Base-by-base conservation (phyloP, 75 land plant species). In the Adiantum capillusveneris region DNA sequence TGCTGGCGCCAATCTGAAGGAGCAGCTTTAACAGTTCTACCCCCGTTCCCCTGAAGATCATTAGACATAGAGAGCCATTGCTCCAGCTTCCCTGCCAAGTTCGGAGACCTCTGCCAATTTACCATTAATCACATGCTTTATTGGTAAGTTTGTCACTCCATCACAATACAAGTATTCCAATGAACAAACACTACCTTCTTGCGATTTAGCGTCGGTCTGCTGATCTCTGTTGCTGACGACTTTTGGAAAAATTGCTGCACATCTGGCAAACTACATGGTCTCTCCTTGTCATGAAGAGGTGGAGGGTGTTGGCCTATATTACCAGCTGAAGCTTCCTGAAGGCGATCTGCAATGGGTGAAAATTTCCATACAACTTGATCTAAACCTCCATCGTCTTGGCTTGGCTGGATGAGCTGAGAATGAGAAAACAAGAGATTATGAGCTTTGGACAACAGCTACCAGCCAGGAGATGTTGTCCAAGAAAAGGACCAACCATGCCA, bases 341-440 rank as follows among this genome's bases (percentile, higher is more conserved):
- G 77, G 53, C 80, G 68, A 49, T 82, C 86, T 42, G 76, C 84
- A 12, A 84, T 71, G 7, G 95, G 95, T 25, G 95, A 85, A 25
- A 81, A 72, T 51, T 63, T 77, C 83, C 86, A 89, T 17, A 79
- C 83, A 29, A 88, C 65, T 48, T 80, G 86, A 50, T 89, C 84
- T 34, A 3, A 3, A 13, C 65, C 78, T 28, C 83, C 95, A 60
- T 89, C 95, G 57, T 89, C 90, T 44, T 84, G 89, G 64, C 83
- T 85, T 56, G 82, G 90, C 71, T 76, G 74, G 11, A 87, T 75
- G 56, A 81, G 43, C 91, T 87, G 37, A 29, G 18, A 45, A 22
- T 52, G 22, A 20, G 51, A 31, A 57, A 21, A 0, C 18, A 1
- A 51, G 11, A 6, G 17, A 5, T n/a, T n/a, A 18, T 14, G 9